phyloP scores from a whole-genome alignment of 352 stramenopile genomes.

The Pythium aristosporum region DNA sequence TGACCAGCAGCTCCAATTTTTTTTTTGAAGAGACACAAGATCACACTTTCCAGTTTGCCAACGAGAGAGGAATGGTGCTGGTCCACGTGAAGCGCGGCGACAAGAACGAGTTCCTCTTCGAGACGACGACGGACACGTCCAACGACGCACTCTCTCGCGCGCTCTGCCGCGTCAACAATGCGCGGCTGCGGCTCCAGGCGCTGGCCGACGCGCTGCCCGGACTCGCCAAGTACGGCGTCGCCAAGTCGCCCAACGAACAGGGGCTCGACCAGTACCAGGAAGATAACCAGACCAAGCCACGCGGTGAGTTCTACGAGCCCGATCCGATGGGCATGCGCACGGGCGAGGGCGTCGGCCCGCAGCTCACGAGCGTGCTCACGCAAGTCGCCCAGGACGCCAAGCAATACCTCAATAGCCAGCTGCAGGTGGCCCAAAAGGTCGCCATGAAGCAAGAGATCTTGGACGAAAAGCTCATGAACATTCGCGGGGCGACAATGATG shows the following conservation, averaged over 20 bases:
- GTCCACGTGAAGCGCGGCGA: slow-evolving; percentile 87
- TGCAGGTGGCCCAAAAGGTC: slow-evolving; percentile 68
- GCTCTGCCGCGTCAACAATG: slow-evolving; percentile 85
- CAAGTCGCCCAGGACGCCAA: slow-evolving; percentile 78
- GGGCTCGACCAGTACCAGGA: slow-evolving; percentile 89
- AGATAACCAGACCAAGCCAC: slow-evolving; percentile 41
- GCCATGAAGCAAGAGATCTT: slow-evolving; percentile 59
- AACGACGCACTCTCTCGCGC: slow-evolving; percentile 87
- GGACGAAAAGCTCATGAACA: slow-evolving; percentile 92
- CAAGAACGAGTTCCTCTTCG: slow-evolving; percentile 90
- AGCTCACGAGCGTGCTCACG: slow-evolving; percentile 77
- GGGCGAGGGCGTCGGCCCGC: slow-evolving; percentile 83
- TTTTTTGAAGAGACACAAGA: background rate
- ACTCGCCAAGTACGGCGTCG: slow-evolving; percentile 81
- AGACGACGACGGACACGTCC: slow-evolving; percentile 66
- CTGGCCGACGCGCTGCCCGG: slow-evolving; percentile 77
- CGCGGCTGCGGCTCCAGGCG: slow-evolving; percentile 61
- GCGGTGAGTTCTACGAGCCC: slow-evolving; percentile 77
- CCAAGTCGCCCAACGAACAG: slow-evolving; percentile 82
- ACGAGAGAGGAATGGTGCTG: slow-evolving; percentile 68
- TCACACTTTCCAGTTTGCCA: slow-evolving; percentile 5
- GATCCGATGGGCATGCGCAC: slow-evolving; percentile 87
- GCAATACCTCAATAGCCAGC: slow-evolving; percentile 62
- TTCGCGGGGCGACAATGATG: slow-evolving; percentile 90
- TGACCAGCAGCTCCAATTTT: background rate